Conservation (phyloP, 345 rosid genomes). For the Hypericum androsaemum region DNA sequence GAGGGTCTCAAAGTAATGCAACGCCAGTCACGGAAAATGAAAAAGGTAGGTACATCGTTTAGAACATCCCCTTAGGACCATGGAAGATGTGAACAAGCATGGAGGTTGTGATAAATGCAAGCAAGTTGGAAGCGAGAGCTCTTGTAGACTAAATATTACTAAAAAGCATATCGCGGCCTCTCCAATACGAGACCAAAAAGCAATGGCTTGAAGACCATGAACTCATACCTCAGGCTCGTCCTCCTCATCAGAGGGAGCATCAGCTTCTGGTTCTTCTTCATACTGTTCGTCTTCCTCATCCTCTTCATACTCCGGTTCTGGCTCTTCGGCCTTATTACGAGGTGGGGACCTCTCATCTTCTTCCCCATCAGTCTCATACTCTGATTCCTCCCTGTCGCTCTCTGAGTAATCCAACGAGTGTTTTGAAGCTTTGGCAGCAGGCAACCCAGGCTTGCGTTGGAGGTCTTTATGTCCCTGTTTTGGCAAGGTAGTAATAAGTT, state of each 20-base stretch:
- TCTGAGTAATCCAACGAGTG: conserved; percentile 74
- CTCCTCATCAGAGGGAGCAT: conserved; percentile 55
- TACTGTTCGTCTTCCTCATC: conserved; percentile 57
- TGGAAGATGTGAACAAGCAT: no score
- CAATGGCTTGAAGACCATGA: background rate
- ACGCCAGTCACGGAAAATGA: no score
- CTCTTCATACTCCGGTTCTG: conserved; percentile 76
- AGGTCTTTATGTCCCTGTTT: conserved; percentile 60
- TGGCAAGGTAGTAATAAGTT: conserved; percentile 4
- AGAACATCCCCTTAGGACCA: no score
- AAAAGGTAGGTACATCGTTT: no score
- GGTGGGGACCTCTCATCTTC: conserved; percentile 56
- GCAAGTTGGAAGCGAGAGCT: no score
- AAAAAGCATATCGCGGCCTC: no score
- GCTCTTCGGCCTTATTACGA: conserved; percentile 57
- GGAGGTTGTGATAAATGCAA: no score
- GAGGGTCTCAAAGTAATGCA: no score
- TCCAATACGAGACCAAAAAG: no score
- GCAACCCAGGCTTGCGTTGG: conserved; percentile 47
- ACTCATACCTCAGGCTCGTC: conserved; percentile 48
- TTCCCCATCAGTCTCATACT: conserved; percentile 86
- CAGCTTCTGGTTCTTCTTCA: conserved; percentile 40
- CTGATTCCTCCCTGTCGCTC: conserved; percentile 91
- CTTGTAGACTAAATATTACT: no score
- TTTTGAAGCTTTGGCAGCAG: conserved; percentile 47